These are phyloP conservation scores for Cercospora sesami DNA, from an alignment of 2,329 filamentous ascomycete species.

Conservation along the genomic window DNA sequence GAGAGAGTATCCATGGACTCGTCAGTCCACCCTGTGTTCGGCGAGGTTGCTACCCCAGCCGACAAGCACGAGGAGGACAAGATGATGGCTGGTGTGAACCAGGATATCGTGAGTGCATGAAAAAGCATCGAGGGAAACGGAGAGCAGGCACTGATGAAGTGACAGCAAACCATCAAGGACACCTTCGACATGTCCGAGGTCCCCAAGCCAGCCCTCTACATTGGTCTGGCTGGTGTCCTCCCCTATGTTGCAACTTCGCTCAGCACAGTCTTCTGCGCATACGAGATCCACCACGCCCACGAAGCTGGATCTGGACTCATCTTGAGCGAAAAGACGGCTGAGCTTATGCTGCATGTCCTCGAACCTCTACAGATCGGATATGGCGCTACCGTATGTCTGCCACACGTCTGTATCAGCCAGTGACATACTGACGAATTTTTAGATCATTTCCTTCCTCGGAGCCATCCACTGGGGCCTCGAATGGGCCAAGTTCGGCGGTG, in stretches of 20 bases:
- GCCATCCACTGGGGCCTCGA: conserved; percentile 94
- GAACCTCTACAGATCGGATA: conserved; percentile 90
- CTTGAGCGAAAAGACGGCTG: conserved; percentile 69
- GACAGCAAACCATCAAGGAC: conserved; percentile 49
- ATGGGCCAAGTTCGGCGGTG: conserved; percentile 67
- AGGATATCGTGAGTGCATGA: conserved; percentile 35
- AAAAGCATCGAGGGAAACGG: not conserved
- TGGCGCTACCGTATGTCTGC: conserved; percentile 69
- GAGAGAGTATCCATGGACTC: conserved; percentile 63
- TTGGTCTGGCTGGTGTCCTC: conserved; percentile 54
- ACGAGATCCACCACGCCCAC: conserved; percentile 72
- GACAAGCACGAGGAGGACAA: conserved; percentile 36
- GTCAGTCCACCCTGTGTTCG: conserved; percentile 43
- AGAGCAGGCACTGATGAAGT: conserved; percentile 26
- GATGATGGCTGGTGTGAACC: conserved; percentile 49
- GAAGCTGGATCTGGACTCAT: conserved; percentile 62
- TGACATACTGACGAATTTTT: not conserved
- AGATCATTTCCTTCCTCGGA: conserved; percentile 91
- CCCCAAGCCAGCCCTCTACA: conserved; percentile 50
- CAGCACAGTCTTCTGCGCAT: conserved; percentile 78
- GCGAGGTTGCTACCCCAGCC: conserved; percentile 39
- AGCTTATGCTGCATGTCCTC: conserved; percentile 68
- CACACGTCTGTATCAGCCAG: not conserved
- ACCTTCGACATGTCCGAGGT: conserved; percentile 51
- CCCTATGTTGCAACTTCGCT: conserved; percentile 79